phyloP scores from a whole-genome alignment of 108 stramenopile genomes.

The Discostella pseudostelligera region DNA sequence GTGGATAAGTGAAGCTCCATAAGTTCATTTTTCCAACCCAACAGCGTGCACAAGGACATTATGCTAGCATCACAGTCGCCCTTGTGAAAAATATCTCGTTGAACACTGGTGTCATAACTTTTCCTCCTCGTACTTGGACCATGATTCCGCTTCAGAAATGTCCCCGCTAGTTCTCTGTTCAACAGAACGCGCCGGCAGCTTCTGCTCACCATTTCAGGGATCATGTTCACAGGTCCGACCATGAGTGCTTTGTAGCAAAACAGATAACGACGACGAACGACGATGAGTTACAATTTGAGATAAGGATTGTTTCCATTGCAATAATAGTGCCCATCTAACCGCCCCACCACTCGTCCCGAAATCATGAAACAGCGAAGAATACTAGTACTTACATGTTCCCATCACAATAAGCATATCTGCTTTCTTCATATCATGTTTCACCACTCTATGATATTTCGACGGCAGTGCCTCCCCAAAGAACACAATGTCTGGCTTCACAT shows the following conservation, averaged over 20 bases:
- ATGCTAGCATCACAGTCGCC: conserved; percentile 87
- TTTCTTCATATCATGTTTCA: conserved; percentile 52
- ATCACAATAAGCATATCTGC: conserved; percentile 83
- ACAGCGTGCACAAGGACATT: conserved; percentile 39
- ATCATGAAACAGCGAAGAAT: conserved; percentile 66
- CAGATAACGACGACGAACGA: no score
- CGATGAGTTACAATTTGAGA: no score
- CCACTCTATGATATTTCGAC: conserved; percentile 50
- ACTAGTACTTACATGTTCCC: conserved; percentile 74
- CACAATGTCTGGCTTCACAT: conserved; percentile 95
- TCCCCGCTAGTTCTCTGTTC: conserved; percentile 73
- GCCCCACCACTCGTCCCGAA: conserved; percentile 7
- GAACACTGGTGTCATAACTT: conserved; percentile 18
- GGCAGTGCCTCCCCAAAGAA: conserved; percentile 96
- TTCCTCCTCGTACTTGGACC: conserved; percentile 46
- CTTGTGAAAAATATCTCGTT: conserved; percentile 64
- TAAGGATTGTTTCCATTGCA: no score
- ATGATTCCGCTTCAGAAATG: conserved; percentile 36
- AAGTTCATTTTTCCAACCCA: conserved; percentile 82
- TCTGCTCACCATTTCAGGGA: conserved; percentile 63
- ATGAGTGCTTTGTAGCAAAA: conserved; percentile 14
- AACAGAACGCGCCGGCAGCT: conserved; percentile 60
- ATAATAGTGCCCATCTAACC: no score
- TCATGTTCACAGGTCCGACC: conserved; percentile 65
- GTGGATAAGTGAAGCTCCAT: conserved; percentile 32